Base-by-base conservation (phyloP, 345 rosid species). In the Firmiana major region DNA sequence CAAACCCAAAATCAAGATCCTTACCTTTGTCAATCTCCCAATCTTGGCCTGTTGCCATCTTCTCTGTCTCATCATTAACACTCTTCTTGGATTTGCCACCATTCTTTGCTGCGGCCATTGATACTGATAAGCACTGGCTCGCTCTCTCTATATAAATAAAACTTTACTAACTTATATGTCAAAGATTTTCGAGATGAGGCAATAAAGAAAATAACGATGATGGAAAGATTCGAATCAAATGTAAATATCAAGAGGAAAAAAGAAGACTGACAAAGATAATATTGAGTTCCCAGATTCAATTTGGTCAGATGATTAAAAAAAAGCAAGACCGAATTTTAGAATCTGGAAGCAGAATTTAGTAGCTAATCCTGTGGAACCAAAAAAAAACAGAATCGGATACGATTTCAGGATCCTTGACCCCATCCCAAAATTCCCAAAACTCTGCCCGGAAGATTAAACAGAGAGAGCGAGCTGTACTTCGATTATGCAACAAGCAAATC, bases 331-430 rank as follows among this genome's bases (percentile, higher is more conserved):
- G 59, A 79, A 75, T 63, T 63, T 53, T 26, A 67, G 87, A 85
- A 84, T 87, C 80, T 77, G 46, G 55, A 17, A 10, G 0, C 49
- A 38, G 77, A 85, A 76, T 78, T 78, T 53, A 83, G 72, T 40
- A 71, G 57, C 62, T 73, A 73, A 84, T 80, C 88, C 85, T 77
- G 86, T 79, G 62, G 81, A 78, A 60, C 31, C n/a, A 75, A 81
- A 82, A 79, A 79, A 79, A 79, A 78, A 84, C 77, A 82, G 87
- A 83, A 87, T 85, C 90, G 74, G 90, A 87, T 87, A 10, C 90
- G 63, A 75, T 22, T 46, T 38, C 24, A 63, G 34, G 80, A 83
- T 72, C 75, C 72, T 36, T 49, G 79, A 83, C 48, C 74, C 83
- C 83, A 88, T 80, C 78, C 46, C 78, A 58, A 79, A 11, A 67